phyloP scores from a whole-genome alignment of 1,139 yeast species.

The Candida pseudoviswanathii region DNA sequence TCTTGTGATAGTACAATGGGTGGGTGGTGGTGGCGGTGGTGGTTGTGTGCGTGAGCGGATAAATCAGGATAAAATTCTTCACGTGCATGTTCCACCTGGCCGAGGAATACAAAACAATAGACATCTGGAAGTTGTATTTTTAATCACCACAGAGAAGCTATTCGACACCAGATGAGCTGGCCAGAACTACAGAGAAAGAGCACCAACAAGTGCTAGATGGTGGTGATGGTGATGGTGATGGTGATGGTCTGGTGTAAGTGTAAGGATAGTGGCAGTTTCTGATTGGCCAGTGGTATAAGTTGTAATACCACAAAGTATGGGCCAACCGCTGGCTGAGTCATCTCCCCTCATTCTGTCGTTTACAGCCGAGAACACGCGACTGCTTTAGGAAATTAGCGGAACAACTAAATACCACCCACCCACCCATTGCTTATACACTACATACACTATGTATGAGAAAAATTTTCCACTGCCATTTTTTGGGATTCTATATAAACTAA shows the following conservation, averaged over 20 bases:
- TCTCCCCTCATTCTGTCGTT: neutral
- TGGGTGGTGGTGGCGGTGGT: neutral
- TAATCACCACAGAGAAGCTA: neutral
- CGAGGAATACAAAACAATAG: no score
- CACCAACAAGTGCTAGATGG: no score
- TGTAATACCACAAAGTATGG: neutral
- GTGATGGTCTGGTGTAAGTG: neutral
- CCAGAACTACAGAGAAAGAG: neutral
- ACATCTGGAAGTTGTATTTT: neutral
- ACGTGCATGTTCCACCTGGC: constrained; percentile 2
- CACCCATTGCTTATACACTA: neutral
- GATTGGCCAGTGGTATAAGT: no score
- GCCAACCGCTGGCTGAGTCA: neutral
- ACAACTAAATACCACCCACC: no score
- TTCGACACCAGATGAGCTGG: neutral
- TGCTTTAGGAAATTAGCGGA: neutral
- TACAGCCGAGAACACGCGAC: neutral
- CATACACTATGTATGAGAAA: neutral
- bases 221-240: no score
- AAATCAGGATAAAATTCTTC: constrained; percentile 3
- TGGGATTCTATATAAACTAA: neutral
- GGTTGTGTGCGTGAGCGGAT: neutral
- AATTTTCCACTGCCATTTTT: neutral
- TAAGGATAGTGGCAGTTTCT: no score
- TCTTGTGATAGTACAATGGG: neutral